phyloP scores from a whole-genome alignment of 768 basidiomycete species.

The Obba rivulosa region DNA sequence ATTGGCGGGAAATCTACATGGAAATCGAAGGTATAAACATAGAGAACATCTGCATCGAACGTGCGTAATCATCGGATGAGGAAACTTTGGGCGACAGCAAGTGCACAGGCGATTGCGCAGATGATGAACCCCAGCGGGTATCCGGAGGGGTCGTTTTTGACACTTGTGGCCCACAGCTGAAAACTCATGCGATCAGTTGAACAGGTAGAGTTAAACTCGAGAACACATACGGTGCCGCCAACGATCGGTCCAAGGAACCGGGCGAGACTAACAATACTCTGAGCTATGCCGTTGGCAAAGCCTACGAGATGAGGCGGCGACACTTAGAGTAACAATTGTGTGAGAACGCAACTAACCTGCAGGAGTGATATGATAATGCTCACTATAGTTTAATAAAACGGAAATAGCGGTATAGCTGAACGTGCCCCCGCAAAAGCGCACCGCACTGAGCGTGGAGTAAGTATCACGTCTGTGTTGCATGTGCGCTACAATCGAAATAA shows the following conservation, averaged over 20 bases:
- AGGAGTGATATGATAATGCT: conserved; percentile 10
- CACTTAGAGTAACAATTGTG: conserved; percentile 43
- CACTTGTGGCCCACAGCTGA: conserved; percentile 72
- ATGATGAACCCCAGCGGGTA: conserved; percentile 72
- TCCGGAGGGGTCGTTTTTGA: conserved; percentile 61
- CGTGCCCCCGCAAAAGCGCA: conserved; percentile 83
- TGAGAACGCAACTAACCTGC: not conserved
- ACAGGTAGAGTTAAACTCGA: too few species aligned
- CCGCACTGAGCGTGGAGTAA: conserved; percentile 44
- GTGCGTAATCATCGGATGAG: conserved; percentile 61
- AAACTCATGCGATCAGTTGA: not conserved
- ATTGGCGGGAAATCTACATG: too few species aligned
- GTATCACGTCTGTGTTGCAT: not conserved
- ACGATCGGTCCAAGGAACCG: conserved; percentile 86
- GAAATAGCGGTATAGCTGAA: conserved; percentile 90
- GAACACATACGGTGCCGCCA: conserved; percentile 66
- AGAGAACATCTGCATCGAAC: too few species aligned
- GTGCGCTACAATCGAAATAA: conserved; percentile 1
- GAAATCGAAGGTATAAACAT: too few species aligned
- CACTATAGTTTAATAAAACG: conserved; percentile 83
- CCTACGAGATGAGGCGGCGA: conserved; percentile 87
- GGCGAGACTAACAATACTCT: conserved; percentile 91
- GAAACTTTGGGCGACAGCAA: conserved; percentile 67
- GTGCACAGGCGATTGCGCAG: conserved; percentile 54
- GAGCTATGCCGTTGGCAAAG: conserved; percentile 92